These are phyloP conservation scores for Fallopia convolvulus DNA, from an alignment of 148 eudicot genomes.

Conservation along the genomic window DNA sequence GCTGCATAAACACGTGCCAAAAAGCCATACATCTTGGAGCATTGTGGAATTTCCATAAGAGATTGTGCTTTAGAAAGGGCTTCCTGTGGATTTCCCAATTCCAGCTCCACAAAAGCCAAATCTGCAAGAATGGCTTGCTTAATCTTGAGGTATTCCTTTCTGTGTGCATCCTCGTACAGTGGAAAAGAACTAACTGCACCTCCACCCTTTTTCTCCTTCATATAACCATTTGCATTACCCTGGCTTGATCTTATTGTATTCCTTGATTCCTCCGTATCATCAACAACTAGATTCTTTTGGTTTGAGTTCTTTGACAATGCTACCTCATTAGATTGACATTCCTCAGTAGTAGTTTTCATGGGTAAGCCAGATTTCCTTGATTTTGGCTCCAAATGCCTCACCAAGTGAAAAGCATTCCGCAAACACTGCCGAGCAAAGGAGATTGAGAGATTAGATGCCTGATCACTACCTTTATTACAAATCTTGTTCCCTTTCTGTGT, in stretches of 20 bases:
- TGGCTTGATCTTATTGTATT: slow-evolving; percentile 35
- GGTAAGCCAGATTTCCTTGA: neutral
- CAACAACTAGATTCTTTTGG: slow-evolving; percentile 7
- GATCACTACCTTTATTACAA: neutral
- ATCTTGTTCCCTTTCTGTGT: slow-evolving; percentile 34
- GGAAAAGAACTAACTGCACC: slow-evolving; percentile 29
- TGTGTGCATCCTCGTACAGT: slow-evolving; percentile 51
- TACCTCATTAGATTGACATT: neutral
- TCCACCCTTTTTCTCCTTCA: slow-evolving; percentile 54
- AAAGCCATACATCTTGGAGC: slow-evolving; percentile 54
- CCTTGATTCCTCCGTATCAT: slow-evolving; percentile 10
- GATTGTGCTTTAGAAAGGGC: slow-evolving; percentile 59
- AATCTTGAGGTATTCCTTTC: slow-evolving; percentile 56
- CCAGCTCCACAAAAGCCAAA: slow-evolving; percentile 80
- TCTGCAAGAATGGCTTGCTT: slow-evolving; percentile 74
- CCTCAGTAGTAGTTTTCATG: neutral
- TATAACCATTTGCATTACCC: slow-evolving; percentile 58
- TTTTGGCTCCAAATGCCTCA: slow-evolving; percentile 26
- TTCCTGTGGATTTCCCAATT: slow-evolving; percentile 55
- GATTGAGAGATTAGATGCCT: slow-evolving; percentile 26
- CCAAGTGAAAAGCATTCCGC: slow-evolving; percentile 58
- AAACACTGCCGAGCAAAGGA: slow-evolving; percentile 64
- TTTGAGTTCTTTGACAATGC: neutral
- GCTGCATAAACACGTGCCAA: slow-evolving; percentile 73
- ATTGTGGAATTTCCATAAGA: slow-evolving; percentile 50